A percentile compares a stretch with the other conserved stretches of the same genome.
Evolutionary conservation across 352 stramenopile species (phyloP).

Genomic region (Globisporangium solare): DNA sequence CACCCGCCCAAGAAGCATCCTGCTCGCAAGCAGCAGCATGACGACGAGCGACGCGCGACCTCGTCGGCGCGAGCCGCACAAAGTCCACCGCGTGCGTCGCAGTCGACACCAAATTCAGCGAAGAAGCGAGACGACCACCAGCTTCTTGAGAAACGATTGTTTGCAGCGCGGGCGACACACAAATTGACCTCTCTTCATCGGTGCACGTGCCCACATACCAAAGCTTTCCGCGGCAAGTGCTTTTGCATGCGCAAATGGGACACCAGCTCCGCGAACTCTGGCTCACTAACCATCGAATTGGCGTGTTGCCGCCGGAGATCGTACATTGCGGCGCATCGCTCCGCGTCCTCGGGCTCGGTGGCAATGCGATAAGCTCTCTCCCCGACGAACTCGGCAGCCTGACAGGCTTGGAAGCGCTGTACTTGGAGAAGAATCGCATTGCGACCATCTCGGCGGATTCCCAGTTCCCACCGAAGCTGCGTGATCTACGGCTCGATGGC

Average conservation of each 20-base stretch:
- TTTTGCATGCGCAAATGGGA: conserved; percentile 24
- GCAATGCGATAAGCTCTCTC: conserved; percentile 47
- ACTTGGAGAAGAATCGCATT: conserved; percentile 63
- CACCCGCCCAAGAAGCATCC: not conserved
- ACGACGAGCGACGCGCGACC: not conserved
- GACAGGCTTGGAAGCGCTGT: conserved; percentile 41
- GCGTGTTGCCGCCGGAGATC: conserved; percentile 41
- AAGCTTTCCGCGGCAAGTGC: conserved; percentile 35
- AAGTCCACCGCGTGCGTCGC: not conserved
- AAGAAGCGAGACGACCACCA: conserved; percentile 2
- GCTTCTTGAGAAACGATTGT: conserved; percentile 24
- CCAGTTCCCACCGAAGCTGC: conserved; percentile 32
- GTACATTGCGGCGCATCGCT: conserved; percentile 29
- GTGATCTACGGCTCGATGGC: conserved; percentile 46
- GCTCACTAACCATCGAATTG: conserved; percentile 60
- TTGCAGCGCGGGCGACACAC: conserved; percentile 18
- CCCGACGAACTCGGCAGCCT: conserved; percentile 34
- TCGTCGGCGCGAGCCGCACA: not conserved
- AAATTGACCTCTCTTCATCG: conserved; percentile 37
- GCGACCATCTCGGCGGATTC: conserved; percentile 29
- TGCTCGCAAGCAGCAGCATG: not conserved
- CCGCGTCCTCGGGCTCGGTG: conserved; percentile 48
- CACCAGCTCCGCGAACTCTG: conserved; percentile 49
- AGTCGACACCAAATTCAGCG: not conserved
- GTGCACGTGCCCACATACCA: conserved; percentile 17